A percentile compares a stretch with the other conserved stretches of the same genome.
phyloP scores from a whole-genome alignment of 768 basidiomycete genomes.

The Hypholoma sublateritium region DNA sequence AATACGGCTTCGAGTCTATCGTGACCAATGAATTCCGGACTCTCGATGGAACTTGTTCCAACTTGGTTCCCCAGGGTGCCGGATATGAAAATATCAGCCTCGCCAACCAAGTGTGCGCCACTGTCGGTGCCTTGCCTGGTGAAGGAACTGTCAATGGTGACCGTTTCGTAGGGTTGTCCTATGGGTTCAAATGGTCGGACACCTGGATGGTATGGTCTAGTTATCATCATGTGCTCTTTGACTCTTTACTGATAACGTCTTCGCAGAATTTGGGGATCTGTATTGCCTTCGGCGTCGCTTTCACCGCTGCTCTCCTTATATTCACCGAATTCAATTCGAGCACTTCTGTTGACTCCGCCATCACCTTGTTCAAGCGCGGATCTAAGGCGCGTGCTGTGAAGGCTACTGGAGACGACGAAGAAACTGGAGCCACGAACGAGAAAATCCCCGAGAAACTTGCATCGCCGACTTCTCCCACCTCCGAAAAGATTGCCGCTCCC shows the following conservation, averaged over 20 bases:
- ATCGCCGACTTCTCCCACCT: conserved; percentile 13
- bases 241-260: neutral
- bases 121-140: conserved; percentile 62
- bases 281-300: conserved; percentile 56
- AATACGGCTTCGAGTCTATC: conserved; percentile 54
- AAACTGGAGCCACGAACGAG: conserved; percentile 21
- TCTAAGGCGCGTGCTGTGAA: conserved; percentile 23
- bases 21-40: conserved; percentile 84
- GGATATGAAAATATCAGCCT: conserved; percentile 58
- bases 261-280: conserved; percentile 67
- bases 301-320: conserved; percentile 48
- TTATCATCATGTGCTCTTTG: conserved; percentile 2
- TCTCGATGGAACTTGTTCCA: conserved; percentile 57
- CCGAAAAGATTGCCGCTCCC: conserved; percentile 11
- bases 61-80: conserved; percentile 59
- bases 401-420: conserved; percentile 22
- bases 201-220: conserved; percentile 41
- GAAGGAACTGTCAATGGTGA: conserved; percentile 60
- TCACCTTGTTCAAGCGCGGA: conserved; percentile 68
- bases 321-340: conserved; percentile 57
- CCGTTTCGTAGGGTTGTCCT: conserved; percentile 46
- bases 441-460: conserved; percentile 17
- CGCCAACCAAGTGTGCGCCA: conserved; percentile 72
- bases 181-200: conserved; percentile 38
- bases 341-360: conserved; percentile 29